Evolutionary conservation across 1,284 basidiomycete species (phyloP).

Genomic region (Puccinia coronata): DNA sequence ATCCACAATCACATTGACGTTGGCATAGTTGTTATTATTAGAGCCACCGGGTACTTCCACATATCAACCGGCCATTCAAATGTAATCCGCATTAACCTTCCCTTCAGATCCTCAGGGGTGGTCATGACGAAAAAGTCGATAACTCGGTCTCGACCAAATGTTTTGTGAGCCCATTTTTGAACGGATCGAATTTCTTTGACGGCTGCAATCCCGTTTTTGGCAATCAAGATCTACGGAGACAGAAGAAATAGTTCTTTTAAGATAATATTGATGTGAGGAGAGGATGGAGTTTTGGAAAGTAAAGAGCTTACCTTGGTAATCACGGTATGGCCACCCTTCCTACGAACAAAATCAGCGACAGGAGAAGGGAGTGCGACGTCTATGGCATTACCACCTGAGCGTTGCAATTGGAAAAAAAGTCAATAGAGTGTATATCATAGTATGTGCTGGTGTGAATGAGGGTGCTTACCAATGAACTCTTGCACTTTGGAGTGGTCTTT

Average conservation of each 20-base stretch:
- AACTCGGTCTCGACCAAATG: conserved; percentile 91
- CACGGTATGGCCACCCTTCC: conserved; percentile 92
- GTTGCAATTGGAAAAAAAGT: neutral
- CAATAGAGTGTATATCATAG: no score
- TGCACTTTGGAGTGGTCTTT: conserved; percentile 56
- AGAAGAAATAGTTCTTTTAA: neutral
- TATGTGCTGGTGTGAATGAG: no score
- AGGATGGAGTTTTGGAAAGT: neutral
- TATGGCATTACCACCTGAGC: conserved; percentile 84
- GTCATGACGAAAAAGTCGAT: conserved; percentile 99
- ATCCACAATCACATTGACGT: conserved; percentile 98
- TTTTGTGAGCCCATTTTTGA: conserved; percentile 99
- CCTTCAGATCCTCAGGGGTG: conserved; percentile 96
- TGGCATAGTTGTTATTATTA: conserved; percentile 99
- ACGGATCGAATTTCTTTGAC: conserved; percentile 99
- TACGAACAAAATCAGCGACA: conserved; percentile 88
- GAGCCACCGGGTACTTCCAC: conserved; percentile 97
- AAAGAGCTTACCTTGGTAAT: conserved; percentile 87
- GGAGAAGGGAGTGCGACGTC: conserved; percentile 76
- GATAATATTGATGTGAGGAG: conserved; percentile 3
- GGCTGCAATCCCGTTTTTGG: conserved; percentile 97
- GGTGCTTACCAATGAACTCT: conserved; percentile 55
- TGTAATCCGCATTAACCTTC: conserved; percentile 99
- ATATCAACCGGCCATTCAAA: conserved; percentile 99
- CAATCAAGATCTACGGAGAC: conserved; percentile 77